A percentile compares a stretch with the other conserved stretches of the same genome.
Conservation (phyloP, 306 rosid genomes). For the Hippophae gyantsensis region DNA sequence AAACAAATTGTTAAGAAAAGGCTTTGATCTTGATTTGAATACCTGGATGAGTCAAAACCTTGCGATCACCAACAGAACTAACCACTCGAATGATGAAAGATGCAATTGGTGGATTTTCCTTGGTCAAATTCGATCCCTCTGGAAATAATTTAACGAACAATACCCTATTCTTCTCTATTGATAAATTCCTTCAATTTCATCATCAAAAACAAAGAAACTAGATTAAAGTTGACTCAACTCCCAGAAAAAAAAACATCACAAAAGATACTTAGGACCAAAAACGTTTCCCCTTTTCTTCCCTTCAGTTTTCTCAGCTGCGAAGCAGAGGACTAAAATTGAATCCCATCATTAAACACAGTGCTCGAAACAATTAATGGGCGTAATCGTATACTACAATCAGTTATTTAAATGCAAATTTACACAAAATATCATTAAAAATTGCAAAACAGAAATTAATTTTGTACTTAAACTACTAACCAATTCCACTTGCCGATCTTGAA, state of each 20-base stretch:
- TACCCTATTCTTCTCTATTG: conserved; percentile 79
- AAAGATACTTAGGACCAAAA: not conserved
- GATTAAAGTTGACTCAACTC: not conserved
- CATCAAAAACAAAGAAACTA: not conserved
- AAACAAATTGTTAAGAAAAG: no score
- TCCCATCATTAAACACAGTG: no score
- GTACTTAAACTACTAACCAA: conserved; percentile 31
- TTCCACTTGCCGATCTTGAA: conserved; percentile 97
- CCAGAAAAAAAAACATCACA: not conserved
- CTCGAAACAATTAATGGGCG: no score
- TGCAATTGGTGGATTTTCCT: conserved; percentile 87
- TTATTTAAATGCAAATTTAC: no score
- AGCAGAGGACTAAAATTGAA: not conserved
- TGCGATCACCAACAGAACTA: conserved; percentile 72
- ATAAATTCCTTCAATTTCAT: conserved; percentile 63
- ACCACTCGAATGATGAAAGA: conserved; percentile 72
- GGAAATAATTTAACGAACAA: conserved; percentile 72
- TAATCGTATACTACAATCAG: no score
- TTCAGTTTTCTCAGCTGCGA: conserved; percentile 7
- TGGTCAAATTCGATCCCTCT: conserved; percentile 70
- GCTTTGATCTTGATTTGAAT: not conserved
- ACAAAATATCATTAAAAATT: not conserved
- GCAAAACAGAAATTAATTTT: not conserved
- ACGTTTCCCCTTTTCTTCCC: not conserved
- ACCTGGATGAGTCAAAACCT: conserved; percentile 79